Base-by-base conservation (phyloP, 176 grass and related monocot species). In the Canna indica region DNA sequence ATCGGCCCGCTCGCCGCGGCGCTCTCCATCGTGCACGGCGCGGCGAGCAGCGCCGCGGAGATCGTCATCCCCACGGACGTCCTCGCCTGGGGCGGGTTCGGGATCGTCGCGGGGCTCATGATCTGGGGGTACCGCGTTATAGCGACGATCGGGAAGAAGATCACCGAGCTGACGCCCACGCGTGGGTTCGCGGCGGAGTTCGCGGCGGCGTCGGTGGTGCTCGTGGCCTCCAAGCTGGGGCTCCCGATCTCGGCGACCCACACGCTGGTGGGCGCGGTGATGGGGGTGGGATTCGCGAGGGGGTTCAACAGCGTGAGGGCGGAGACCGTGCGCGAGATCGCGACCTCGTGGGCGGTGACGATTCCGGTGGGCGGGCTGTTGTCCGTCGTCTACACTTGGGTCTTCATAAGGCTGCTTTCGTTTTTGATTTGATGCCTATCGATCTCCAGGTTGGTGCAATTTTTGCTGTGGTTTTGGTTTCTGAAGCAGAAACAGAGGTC, bases 121-220 rank as follows among this genome's bases (percentile, higher is more conserved):
- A 90, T 99, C 73, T 99, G 94, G 82, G 94, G 94, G 42, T 99
- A 93, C 71, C 83, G 90, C 65, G 94, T 99, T 20, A 99, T 93
- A 79, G 86, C 86, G 46, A 99, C 94, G 76, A 99, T 99, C 68
- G 94, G 90, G 65, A 93, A 90, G 86, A 99, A 93, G 78, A 99
- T 93, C 74, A 99, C 94, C 0, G 90, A 99, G 71, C 60, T 99
- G 44, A 99, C 94, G 12, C 94, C 94, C 15, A 99, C 94, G 2
- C 85, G 94, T 69, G 94, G 94, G 1, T 93, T 99, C 11, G 86
- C 94, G 0, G 94, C 94, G 44, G 94, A 99, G 61, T 90, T 99
- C 73, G 94, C 94, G 1, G 94, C 94, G 13, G 94, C 94, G 69
- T 93, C 94, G 36, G 94, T 99, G 59, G 94, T 90, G 8, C 73